Evolutionary conservation across 192 early-diverging fungal species (phyloP).

Genomic region (Piromyces sp.): DNA sequence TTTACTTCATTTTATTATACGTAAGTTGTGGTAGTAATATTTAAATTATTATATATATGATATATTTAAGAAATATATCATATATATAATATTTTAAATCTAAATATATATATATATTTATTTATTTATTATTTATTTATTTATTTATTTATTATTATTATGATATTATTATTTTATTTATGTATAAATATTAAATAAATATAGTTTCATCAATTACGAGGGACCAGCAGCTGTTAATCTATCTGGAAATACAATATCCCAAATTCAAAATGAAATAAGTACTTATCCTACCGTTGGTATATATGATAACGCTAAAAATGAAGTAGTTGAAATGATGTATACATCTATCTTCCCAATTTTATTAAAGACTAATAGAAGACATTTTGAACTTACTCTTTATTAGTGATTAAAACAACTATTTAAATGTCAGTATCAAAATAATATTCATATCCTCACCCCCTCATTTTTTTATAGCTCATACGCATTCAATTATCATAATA

Average conservation of each 20-base stretch:
- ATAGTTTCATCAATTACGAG: neutral
- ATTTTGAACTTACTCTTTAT: no score
- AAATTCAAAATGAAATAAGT: neutral
- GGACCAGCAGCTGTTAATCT: neutral
- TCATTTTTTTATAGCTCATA: no score
- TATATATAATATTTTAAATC: neutral
- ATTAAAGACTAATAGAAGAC: neutral
- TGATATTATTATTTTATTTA: no score
- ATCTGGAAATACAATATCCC: neutral
- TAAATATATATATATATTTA: no score
- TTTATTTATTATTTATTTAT: no score
- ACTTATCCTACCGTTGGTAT: neutral
- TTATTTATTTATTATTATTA: no score
- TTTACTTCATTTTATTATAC: neutral
- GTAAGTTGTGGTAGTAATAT: neutral
- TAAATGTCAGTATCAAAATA: no score
- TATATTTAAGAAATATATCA: neutral
- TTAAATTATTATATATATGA: neutral
- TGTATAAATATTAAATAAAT: neutral
- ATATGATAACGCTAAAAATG: neutral
- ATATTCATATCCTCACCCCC: no score
- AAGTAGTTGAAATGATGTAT: neutral
- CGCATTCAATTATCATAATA: no score
- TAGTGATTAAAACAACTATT: no score
- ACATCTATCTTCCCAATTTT: neutral